Percentiles rank a stretch among this genome's conserved stretches.
Evolutionary conservation across 768 basidiomycete species (phyloP).

Genomic region (Agaricus subrufescens): DNA sequence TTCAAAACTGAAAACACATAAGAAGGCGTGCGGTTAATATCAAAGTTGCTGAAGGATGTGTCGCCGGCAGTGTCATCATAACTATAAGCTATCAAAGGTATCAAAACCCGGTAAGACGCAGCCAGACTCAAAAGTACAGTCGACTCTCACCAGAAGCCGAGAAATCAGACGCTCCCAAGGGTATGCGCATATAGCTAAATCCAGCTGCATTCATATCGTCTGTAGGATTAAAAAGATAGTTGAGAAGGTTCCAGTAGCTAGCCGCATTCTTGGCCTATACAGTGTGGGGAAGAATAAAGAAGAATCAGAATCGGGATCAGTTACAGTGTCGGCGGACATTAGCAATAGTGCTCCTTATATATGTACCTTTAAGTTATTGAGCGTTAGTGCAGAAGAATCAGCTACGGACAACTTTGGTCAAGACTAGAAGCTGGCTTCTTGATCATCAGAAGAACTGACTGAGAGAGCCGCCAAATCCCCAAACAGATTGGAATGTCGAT

Average conservation of each 20-base stretch:
- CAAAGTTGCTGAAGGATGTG: conserved; percentile 49
- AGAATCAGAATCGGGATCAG: neutral
- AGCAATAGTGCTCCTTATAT: neutral
- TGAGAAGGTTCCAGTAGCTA: conserved; percentile 52
- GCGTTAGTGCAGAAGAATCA: conserved; percentile 58
- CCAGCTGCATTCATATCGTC: conserved; percentile 61
- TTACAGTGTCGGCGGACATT: neutral
- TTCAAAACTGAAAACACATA: conserved; percentile 54
- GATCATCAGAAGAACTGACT: conserved; percentile 31
- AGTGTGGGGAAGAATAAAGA: conserved; percentile 21
- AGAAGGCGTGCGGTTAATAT: conserved; percentile 48
- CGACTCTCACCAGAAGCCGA: conserved; percentile 42
- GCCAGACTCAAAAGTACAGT: neutral
- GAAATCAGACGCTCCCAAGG: conserved; percentile 69
- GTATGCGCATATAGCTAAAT: conserved; percentile 59
- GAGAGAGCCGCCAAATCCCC: conserved; percentile 59
- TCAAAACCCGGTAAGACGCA: neutral
- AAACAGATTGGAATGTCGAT: conserved; percentile 48
- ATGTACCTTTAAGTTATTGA: conserved; percentile 57
- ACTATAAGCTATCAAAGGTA: conserved; percentile 45
- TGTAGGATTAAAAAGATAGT: conserved; percentile 54
- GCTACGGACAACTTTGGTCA: conserved; percentile 31
- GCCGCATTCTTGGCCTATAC: conserved; percentile 39
- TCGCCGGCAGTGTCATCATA: conserved; percentile 56
- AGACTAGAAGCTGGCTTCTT: neutral